Conservation (phyloP, 78 protist genomes). For the Guillardia theta region DNA sequence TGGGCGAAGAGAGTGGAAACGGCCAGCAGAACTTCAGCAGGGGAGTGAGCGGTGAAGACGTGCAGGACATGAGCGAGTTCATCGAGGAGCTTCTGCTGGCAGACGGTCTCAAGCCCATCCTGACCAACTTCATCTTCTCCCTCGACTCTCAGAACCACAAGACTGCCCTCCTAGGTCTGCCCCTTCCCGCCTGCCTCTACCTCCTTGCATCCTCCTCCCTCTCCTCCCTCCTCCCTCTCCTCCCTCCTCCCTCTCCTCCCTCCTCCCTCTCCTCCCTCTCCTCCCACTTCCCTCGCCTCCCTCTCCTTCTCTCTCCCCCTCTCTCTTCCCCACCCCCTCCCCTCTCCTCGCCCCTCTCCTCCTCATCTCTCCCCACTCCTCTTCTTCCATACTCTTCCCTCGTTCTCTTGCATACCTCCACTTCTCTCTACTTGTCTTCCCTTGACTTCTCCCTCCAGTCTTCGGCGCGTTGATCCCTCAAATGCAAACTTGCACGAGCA, state of each 20-base stretch:
- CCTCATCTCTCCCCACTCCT: background rate
- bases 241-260: background rate
- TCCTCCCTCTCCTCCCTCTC: background rate
- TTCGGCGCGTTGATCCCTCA: background rate
- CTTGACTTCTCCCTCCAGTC: background rate
- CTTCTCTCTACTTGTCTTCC: background rate
- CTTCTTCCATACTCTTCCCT: background rate
- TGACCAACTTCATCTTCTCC: background rate
- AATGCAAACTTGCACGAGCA: too few relatives aligned
- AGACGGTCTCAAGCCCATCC: background rate
- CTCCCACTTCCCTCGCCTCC: background rate
- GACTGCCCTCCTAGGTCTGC: background rate
- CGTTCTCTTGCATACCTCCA: background rate
- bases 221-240: background rate
- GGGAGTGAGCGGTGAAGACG: too few relatives aligned
- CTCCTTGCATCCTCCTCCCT: slow-evolving; percentile 9
- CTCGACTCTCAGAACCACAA: background rate
- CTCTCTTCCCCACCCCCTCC: background rate
- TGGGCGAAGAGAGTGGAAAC: too few relatives aligned
- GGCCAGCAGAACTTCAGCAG: too few relatives aligned
- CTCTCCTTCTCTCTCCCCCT: background rate
- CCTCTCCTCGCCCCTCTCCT: background rate
- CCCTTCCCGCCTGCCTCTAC: background rate
- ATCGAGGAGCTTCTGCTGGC: too few relatives aligned
- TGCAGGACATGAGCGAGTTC: too few relatives aligned